phyloP scores from a whole-genome alignment of 140 eudicot species.

The Cichorium intybus region DNA sequence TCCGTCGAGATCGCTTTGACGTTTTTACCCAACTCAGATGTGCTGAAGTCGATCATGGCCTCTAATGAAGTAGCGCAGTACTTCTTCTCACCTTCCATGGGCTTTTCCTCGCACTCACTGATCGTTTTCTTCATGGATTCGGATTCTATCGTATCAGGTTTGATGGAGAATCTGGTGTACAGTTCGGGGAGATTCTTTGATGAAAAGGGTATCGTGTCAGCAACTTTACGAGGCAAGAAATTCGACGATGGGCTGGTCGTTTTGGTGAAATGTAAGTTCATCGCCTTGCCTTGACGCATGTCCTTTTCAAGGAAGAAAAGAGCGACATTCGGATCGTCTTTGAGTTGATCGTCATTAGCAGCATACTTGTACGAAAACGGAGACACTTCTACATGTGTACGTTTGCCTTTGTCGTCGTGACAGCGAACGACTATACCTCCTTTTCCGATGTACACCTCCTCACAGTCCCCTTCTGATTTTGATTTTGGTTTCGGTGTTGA shows the following conservation, averaged over 20 bases:
- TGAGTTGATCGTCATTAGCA: constrained; percentile 47
- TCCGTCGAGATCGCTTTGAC: constrained; percentile 55
- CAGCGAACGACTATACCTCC: constrained; percentile 51
- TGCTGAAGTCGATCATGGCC: constrained; percentile 62
- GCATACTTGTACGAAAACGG: constrained; percentile 47
- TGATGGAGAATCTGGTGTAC: constrained; percentile 31
- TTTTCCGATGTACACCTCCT: constrained; percentile 42
- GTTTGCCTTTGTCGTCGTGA: constrained; percentile 37
- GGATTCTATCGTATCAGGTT: constrained; percentile 42
- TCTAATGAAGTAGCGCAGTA: constrained; percentile 72
- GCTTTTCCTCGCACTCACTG: constrained; percentile 46
- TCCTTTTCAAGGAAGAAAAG: constrained; percentile 61
- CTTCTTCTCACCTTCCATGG: constrained; percentile 49
- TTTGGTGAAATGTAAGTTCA: constrained; percentile 51
- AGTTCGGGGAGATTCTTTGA: constrained; percentile 45
- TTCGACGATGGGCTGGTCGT: constrained; percentile 9
- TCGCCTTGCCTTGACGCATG: constrained; percentile 36
- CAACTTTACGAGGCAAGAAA: constrained; percentile 54
- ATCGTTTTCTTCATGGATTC: constrained; percentile 49
- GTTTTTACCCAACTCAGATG: constrained; percentile 47
- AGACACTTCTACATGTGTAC: constrained; percentile 40
- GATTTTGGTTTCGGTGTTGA: constrained; percentile 3
- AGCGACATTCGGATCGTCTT: constrained; percentile 43
- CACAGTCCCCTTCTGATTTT: constrained; percentile 19
- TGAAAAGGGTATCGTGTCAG: constrained; percentile 62